phyloP scores from a whole-genome alignment of 148 eudicot species.

The Silene latifolia region DNA sequence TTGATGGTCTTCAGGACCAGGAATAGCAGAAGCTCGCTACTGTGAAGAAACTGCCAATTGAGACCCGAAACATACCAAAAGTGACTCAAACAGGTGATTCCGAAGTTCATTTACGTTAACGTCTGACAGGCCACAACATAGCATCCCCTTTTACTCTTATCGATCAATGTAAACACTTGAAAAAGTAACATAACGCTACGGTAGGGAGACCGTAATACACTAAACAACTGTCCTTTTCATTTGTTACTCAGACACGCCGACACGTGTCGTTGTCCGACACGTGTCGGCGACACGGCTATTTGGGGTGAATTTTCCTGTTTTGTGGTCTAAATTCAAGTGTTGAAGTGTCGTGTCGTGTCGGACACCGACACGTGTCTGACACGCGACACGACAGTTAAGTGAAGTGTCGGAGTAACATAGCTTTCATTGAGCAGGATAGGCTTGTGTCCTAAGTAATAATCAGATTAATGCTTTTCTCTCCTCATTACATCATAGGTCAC shows the following conservation, averaged over 20 bases:
- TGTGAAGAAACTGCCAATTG: not conserved
- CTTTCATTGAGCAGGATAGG: no score
- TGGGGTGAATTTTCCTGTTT: no score
- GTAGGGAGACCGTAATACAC: not conserved
- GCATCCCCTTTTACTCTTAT: not conserved
- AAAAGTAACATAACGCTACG: not conserved
- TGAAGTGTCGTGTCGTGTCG: no score
- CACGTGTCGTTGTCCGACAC: no score
- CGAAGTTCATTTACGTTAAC: not conserved
- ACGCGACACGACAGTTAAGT: no score
- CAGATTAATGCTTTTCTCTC: not conserved
- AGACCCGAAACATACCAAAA: not conserved
- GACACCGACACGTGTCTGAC: no score
- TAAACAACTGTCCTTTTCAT: not conserved
- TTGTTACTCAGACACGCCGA: no score
- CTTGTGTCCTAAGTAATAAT: not conserved
- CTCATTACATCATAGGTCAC: not conserved
- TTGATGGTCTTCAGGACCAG: not conserved
- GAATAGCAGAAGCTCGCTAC: not conserved
- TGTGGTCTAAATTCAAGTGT: no score
- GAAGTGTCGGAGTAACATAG: no score
- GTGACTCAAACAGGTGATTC: not conserved
- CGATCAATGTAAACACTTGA: not conserved
- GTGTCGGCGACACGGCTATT: no score
- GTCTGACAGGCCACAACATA: not conserved